These are phyloP conservation scores for Austroboletus niveus DNA, from an alignment of 1,284 basidiomycete species.

Conservation along the genomic window DNA sequence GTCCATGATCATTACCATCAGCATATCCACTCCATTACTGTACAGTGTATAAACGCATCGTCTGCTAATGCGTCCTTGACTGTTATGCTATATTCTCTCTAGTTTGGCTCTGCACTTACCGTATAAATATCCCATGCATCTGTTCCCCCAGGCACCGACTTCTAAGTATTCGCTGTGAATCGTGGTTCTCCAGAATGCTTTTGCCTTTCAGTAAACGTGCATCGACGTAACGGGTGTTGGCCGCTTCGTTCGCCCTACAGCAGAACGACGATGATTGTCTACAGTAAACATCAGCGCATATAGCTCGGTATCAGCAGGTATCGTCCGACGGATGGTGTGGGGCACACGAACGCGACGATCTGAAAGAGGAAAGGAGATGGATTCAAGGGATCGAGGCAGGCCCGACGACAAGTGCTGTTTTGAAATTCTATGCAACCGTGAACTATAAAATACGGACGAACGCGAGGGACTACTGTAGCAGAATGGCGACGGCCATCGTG, in stretches of 20 bases:
- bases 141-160: too few relatives aligned
- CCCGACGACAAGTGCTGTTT: neutral
- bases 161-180: too few relatives aligned
- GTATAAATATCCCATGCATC: too few relatives aligned
- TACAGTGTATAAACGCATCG: neutral
- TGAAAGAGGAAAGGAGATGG: neutral
- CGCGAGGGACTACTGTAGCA: conserved; percentile 39
- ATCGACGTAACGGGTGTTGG: too few relatives aligned
- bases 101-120: neutral
- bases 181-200: too few relatives aligned
- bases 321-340: too few relatives aligned
- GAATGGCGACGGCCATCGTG: conserved; percentile 70
- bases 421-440: neutral
- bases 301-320: neutral
- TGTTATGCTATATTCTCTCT: conserved; percentile 1
- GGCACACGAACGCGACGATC: neutral
- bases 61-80: neutral
- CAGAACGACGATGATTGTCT: neutral
- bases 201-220: too few relatives aligned
- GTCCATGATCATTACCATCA: conserved; percentile 1
- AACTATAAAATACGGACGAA: neutral
- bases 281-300: neutral
- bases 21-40: neutral
- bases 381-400: neutral
- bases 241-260: neutral